Evolutionary conservation across 106 monocot genomes (phyloP), one percentile per base, ranked within the genome.

Genomic region (Acanthochlamys bracteata): DNA sequence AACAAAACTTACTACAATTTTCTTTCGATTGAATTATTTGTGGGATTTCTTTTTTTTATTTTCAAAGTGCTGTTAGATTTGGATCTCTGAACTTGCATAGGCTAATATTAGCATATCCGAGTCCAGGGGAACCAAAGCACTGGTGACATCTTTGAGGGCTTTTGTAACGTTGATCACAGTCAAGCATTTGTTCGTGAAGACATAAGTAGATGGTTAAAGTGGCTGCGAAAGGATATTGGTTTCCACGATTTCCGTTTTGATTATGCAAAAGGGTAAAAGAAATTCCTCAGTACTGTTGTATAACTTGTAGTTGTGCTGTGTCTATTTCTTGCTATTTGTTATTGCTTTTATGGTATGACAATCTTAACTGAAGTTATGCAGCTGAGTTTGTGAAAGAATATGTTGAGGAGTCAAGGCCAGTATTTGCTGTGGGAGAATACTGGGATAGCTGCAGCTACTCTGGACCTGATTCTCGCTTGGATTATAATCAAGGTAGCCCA

Each of bases 201-300:
- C 58, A 80, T 89, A 46, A 78, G 74, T 41, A 69, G 70, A 40
- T 93, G 93, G 93, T 27, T 93, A 19, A 80, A 22, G 55, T 93
- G 93, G 93, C 83, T 93, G 65, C 67, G 67, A 11, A 57, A 63
- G 42, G 74, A 13, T 24, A 46, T 89, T 49, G 89, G 85, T 17
- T 93, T 93, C 59, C 77, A 89, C 27, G 93, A 93, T 75, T 85
- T 93, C 41, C 85, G 85, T 13, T 89, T 93, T 75, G 88, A 93
- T 75, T 93, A 83, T 80, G 89, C 93, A 26, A 93, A 85, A 74
- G 93, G 93, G 93, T 85, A 73, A 73, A 33, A 19, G 23, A 52
- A 43, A 4, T 19, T 16, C 23, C 55, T 66, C 24, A 11, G 16
- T 9, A 24, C 49, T 33, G 33, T 3, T 33, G 33, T 33, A 6